Evolutionary conservation across 2,329 filamentous ascomycete species (phyloP).

Genomic region (Penicillium brasilianum): DNA sequence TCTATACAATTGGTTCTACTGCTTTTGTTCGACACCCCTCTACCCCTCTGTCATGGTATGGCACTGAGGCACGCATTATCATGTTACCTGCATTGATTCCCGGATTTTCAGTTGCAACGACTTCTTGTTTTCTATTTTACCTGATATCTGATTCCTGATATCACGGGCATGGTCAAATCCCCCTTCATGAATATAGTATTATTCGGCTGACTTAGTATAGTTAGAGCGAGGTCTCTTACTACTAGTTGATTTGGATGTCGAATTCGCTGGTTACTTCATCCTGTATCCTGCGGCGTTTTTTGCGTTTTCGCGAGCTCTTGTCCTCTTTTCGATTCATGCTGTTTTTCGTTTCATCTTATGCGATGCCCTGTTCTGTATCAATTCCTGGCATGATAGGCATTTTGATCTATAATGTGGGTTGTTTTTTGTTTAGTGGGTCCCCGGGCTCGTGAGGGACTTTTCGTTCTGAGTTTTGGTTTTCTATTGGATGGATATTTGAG

Average conservation of each 20-base stretch:
- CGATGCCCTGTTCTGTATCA: not conserved
- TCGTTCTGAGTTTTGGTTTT: constrained; percentile 1
- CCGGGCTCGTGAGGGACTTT: constrained; percentile 1
- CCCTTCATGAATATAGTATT: constrained; percentile 4
- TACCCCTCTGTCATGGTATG: not conserved
- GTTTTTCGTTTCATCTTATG: not conserved
- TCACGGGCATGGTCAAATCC: constrained; percentile 2
- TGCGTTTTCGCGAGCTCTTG: not conserved
- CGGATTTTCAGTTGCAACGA: not conserved
- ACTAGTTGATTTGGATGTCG: not conserved
- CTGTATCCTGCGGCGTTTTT: constrained; percentile 2
- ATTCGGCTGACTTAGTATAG: no score
- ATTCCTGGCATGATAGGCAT: constrained; percentile 14
- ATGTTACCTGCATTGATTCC: constrained; percentile 15
- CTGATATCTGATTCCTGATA: constrained; percentile 6
- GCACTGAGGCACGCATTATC: not conserved
- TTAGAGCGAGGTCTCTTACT: no score
- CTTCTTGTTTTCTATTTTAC: constrained; percentile 1
- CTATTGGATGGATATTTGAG: constrained; percentile 10
- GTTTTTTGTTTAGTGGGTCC: not conserved
- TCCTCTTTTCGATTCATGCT: constrained; percentile 1
- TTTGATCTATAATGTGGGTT: constrained; percentile 3
- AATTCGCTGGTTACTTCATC: not conserved
- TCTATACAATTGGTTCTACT: not conserved
- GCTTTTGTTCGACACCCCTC: not conserved